Conservation (phyloP, 2,329 filamentous ascomycete genomes). For the Bipolaris sorokiniana region DNA sequence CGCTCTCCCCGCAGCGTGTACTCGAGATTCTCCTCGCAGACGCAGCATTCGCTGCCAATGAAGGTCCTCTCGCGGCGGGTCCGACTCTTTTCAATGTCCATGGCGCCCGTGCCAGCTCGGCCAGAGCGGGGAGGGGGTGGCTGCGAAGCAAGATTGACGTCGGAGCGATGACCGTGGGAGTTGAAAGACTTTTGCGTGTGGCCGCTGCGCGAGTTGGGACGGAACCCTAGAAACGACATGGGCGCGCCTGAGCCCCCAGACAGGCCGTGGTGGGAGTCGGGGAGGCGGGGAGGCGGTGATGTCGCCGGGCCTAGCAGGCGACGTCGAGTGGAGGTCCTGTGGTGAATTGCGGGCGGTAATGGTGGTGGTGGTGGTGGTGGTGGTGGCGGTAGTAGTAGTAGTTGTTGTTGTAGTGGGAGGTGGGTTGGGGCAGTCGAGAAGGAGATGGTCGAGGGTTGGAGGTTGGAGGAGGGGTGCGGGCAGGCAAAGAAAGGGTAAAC, state of each 20-base stretch:
- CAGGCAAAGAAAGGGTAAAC: constrained; percentile 42
- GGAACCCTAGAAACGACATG: constrained; percentile 51
- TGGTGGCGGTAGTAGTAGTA: constrained; percentile 7
- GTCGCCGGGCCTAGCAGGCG: constrained; percentile 36
- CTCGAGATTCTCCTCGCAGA: constrained; percentile 95
- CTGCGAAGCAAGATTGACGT: constrained; percentile 35
- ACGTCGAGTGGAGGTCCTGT: constrained; percentile 46
- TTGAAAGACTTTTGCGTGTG: constrained; percentile 30
- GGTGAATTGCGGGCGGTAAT: constrained; percentile 30
- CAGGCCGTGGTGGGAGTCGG: constrained; percentile 33
- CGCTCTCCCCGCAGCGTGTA: constrained; percentile 93
- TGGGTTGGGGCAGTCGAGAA: no score
- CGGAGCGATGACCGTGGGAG: constrained; percentile 30
- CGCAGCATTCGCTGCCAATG: constrained; percentile 90
- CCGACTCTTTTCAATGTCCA: constrained; percentile 78
- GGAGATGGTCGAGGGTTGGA: constrained; percentile 37
- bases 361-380: constrained; percentile 15
- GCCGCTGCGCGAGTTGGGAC: constrained; percentile 47
- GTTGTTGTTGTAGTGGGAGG: not conserved
- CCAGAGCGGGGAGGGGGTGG: constrained; percentile 39
- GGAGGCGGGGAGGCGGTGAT: constrained; percentile 41
- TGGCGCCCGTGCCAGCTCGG: constrained; percentile 65
- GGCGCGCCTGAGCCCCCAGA: constrained; percentile 47
- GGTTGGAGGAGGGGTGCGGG: constrained; percentile 35
- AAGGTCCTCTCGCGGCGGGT: constrained; percentile 90